Conservation (phyloP, 768 basidiomycete species). For the Russula olivacea region DNA sequence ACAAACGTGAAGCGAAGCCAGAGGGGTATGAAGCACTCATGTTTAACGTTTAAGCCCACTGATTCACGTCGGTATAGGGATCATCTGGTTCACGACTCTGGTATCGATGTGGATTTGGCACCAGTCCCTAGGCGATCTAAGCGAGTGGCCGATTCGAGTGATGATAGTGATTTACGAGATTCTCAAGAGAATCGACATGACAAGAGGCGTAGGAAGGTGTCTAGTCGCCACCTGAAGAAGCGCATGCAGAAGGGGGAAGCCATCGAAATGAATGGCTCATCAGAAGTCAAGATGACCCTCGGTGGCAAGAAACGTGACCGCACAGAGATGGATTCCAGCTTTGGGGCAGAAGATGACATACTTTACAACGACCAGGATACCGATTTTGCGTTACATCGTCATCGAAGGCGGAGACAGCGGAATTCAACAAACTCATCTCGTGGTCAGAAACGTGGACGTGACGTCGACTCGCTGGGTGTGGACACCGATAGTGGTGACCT, state of each 20-base stretch:
- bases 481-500: conserved; percentile 37
- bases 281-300: conserved; percentile 19
- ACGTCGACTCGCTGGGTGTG: conserved; percentile 35
- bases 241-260: conserved; percentile 21
- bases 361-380: conserved; percentile 31
- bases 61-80: background rate
- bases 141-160: conserved; percentile 24
- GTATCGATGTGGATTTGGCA: conserved; percentile 7
- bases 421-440: conserved; percentile 44
- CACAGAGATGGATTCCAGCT: conserved; percentile 63
- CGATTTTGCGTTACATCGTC: conserved; percentile 40
- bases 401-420: conserved; percentile 49
- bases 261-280: conserved; percentile 43
- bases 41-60: background rate
- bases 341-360: conserved; percentile 57
- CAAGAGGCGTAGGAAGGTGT: conserved; percentile 25
- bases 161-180: conserved; percentile 21
- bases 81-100: conserved; percentile 4
- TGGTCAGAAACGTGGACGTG: conserved; percentile 66
- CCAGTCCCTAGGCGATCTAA: conserved; percentile 14
- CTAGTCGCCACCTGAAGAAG: conserved; percentile 16
- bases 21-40: background rate
- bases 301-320: conserved; percentile 75
- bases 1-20: background rate
- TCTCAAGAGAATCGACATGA: conserved; percentile 21